Evolutionary conservation across 2,329 filamentous ascomycete genomes (phyloP).

Genomic region (Fusarium albidum): DNA sequence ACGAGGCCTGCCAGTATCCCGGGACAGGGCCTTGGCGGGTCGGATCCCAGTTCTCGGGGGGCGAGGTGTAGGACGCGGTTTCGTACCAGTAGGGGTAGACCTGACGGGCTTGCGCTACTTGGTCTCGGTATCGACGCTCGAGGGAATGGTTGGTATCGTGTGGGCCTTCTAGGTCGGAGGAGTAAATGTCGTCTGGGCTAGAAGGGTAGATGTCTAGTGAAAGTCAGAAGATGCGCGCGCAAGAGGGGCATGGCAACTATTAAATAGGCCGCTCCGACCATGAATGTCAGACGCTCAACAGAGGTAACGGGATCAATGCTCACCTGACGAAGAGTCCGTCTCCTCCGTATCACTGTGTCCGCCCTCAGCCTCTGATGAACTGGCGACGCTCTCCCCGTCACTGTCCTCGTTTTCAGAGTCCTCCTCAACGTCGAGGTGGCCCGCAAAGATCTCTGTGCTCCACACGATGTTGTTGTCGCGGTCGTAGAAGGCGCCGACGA

Average conservation of each 20-base stretch:
- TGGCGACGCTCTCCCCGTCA: slow-evolving; percentile 14
- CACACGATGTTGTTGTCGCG: slow-evolving; percentile 50
- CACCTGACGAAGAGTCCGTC: slow-evolving; percentile 31
- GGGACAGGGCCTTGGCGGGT: slow-evolving; percentile 41
- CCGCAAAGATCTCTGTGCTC: slow-evolving; percentile 56
- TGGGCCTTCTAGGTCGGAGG: slow-evolving; percentile 5
- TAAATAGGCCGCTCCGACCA: slow-evolving; percentile 15
- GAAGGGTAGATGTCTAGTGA: slow-evolving; percentile 14
- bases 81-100: slow-evolving; percentile 14
- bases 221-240: slow-evolving; percentile 10
- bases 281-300: slow-evolving; percentile 10
- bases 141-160: background rate
- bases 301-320: slow-evolving; percentile 15
- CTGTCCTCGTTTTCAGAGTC: slow-evolving; percentile 34
- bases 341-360: slow-evolving; percentile 19
- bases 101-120: slow-evolving; percentile 11
- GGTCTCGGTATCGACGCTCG: slow-evolving; percentile 6
- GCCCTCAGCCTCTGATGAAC: slow-evolving; percentile 17
- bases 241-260: background rate
- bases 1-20: slow-evolving; percentile 48
- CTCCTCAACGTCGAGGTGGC: slow-evolving; percentile 40
- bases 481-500: slow-evolving; percentile 59
- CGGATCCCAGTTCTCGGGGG: slow-evolving; percentile 40
- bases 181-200: background rate
- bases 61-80: slow-evolving; percentile 1